Conservation (phyloP, 176 grass and related monocot genomes). For the Avena sativa region DNA sequence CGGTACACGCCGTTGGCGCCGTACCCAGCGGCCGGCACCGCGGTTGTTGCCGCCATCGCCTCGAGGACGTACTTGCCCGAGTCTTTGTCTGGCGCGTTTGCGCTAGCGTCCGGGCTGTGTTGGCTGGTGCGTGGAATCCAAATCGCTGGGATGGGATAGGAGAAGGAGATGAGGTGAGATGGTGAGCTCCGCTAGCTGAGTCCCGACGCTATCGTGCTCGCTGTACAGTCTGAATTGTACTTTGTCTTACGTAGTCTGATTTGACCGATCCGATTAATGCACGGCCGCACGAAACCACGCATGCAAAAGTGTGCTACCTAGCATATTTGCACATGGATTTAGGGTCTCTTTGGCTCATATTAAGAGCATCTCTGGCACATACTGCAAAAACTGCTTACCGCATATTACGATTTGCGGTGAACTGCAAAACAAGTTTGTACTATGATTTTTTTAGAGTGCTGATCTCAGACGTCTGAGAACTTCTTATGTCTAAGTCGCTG, state of each 20-base stretch:
- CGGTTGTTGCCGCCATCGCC: constrained; percentile 32
- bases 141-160: background rate
- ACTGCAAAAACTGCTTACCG: too few relatives aligned
- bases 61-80: background rate
- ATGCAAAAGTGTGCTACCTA: background rate
- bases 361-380: too few relatives aligned
- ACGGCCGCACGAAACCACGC: background rate
- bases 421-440: too few relatives aligned
- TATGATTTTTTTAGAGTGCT: too few relatives aligned
- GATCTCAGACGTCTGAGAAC: too few relatives aligned
- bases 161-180: background rate
- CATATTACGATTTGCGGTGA: too few relatives aligned
- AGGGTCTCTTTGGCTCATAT: too few relatives aligned
- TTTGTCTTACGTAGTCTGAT: background rate
- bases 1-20: constrained; percentile 68
- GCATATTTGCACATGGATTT: too few relatives aligned
- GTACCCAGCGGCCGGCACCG: constrained; percentile 50
- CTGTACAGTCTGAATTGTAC: background rate
- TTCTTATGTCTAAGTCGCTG: too few relatives aligned
- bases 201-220: constrained; percentile 1
- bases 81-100: background rate
- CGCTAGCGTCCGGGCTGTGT: too few relatives aligned
- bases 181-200: background rate
- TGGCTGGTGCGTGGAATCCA: too few relatives aligned
- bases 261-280: background rate